Evolutionary conservation across 139 green algal genomes (phyloP).

Genomic region (Klebsormidium nitens): DNA sequence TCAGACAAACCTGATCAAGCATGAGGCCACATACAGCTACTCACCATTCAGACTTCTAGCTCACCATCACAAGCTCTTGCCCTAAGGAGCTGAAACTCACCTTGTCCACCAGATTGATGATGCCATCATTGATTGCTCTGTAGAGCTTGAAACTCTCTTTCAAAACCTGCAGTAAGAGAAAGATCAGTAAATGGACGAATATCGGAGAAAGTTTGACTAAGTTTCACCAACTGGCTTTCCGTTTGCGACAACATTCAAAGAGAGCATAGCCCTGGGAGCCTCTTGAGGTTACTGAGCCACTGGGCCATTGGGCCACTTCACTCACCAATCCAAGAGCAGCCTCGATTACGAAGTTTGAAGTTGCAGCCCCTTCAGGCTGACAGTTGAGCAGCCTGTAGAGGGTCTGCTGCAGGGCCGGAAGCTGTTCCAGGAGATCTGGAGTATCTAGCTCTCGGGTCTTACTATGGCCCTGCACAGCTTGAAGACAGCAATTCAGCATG

Average conservation of each 20-base stretch:
- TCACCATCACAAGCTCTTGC: too few relatives aligned
- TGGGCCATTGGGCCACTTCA: too few relatives aligned
- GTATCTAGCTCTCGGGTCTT: slow-evolving; percentile 27
- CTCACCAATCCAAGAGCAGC: slow-evolving; percentile 30
- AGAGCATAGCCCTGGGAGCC: too few relatives aligned
- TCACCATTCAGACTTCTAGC: too few relatives aligned
- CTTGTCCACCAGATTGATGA: slow-evolving; percentile 90
- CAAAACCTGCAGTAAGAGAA: slow-evolving; percentile 53
- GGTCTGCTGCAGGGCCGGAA: slow-evolving; percentile 76
- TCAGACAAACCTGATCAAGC: background rate
- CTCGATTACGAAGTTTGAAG: slow-evolving; percentile 55
- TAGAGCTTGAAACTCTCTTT: slow-evolving; percentile 70
- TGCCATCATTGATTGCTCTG: slow-evolving; percentile 77
- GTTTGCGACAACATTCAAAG: too few relatives aligned
- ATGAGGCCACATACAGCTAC: background rate
- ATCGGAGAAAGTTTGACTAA: too few relatives aligned
- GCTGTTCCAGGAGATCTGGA: slow-evolving; percentile 64
- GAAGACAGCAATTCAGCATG: too few relatives aligned
- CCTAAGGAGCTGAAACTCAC: background rate
- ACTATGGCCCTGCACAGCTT: slow-evolving; percentile 25
- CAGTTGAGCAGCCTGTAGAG: slow-evolving; percentile 75
- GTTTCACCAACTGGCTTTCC: too few relatives aligned
- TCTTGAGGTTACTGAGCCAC: too few relatives aligned
- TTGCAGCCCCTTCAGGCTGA: slow-evolving; percentile 61
- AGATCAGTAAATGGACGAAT: too few relatives aligned